phyloP scores from a whole-genome alignment of 441 rosid genomes.

The Populus hybrid region DNA sequence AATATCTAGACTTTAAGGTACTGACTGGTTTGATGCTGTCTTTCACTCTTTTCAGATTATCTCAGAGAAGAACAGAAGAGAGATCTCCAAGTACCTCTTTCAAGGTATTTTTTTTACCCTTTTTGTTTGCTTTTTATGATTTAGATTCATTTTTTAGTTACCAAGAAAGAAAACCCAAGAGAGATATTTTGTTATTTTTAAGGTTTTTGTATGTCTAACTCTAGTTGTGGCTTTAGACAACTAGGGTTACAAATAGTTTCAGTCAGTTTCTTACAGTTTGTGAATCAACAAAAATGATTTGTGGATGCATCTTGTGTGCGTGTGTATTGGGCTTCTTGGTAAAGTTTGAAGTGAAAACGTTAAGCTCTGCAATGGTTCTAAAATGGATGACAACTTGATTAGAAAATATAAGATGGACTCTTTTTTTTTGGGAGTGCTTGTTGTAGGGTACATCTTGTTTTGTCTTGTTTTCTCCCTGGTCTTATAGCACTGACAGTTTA shows the following conservation, averaged over 20 bases:
- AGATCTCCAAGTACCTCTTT: constrained; percentile 91
- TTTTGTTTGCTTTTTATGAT: neutral
- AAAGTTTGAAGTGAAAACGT: neutral
- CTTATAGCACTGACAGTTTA: neutral
- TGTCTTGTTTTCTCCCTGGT: neutral
- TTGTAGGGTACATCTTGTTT: neutral
- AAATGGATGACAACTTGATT: neutral
- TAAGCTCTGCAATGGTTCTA: neutral
- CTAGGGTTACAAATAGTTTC: neutral
- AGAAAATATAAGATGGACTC: no score
- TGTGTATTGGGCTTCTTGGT: neutral
- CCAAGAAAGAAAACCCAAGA: neutral
- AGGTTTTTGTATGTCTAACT: neutral
- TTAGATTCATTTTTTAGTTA: neutral
- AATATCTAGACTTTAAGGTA: neutral
- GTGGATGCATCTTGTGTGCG: neutral
- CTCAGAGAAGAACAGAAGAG: constrained; percentile 87
- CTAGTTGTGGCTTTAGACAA: neutral
- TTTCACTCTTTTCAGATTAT: constrained; percentile 47
- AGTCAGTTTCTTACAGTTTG: neutral
- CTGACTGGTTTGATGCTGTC: neutral
- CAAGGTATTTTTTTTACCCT: constrained; percentile 44
- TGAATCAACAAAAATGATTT: neutral
- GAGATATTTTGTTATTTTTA: neutral
- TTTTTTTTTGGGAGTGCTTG: neutral